Conservation (phyloP, 2,329 filamentous ascomycete genomes). For the Beauveria caledonica region DNA sequence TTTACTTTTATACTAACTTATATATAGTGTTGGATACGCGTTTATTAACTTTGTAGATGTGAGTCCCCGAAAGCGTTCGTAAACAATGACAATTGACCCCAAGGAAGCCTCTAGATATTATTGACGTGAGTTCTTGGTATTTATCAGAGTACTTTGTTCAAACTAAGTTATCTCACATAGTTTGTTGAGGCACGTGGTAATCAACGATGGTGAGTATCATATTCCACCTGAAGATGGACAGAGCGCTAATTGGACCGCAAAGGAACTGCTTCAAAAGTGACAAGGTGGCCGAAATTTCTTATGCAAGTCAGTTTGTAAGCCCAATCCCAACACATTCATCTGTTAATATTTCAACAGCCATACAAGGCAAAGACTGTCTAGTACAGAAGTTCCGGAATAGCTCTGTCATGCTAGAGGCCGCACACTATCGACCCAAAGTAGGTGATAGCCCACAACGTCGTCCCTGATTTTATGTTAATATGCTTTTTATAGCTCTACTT, state of each 20-base stretch:
- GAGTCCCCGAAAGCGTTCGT: slow-evolving; percentile 26
- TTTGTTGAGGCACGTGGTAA: slow-evolving; percentile 65
- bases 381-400: slow-evolving; percentile 96
- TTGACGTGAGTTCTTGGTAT: slow-evolving; percentile 44
- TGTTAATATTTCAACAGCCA: slow-evolving; percentile 46
- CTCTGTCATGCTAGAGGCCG: slow-evolving; percentile 83
- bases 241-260: slow-evolving; percentile 21
- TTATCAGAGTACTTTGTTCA: background rate
- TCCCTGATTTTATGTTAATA: background rate
- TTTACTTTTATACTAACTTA: background rate
- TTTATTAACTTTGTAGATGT: slow-evolving; percentile 92
- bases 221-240: background rate
- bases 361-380: slow-evolving; percentile 85
- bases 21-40: slow-evolving; percentile 77
- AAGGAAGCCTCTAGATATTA: slow-evolving; percentile 60
- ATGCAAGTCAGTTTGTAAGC: slow-evolving; percentile 63
- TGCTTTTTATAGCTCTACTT: slow-evolving; percentile 38
- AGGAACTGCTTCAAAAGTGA: slow-evolving; percentile 77
- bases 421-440: slow-evolving; percentile 78
- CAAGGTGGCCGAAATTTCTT: slow-evolving; percentile 85
- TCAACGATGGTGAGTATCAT: slow-evolving; percentile 51
- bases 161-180: slow-evolving; percentile 30
- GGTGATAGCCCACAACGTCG: slow-evolving; percentile 11
- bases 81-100: slow-evolving; percentile 26
- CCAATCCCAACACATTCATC: background rate